phyloP scores from a whole-genome alignment of 345 rosid genomes.

The Stellera chamaejasme region DNA sequence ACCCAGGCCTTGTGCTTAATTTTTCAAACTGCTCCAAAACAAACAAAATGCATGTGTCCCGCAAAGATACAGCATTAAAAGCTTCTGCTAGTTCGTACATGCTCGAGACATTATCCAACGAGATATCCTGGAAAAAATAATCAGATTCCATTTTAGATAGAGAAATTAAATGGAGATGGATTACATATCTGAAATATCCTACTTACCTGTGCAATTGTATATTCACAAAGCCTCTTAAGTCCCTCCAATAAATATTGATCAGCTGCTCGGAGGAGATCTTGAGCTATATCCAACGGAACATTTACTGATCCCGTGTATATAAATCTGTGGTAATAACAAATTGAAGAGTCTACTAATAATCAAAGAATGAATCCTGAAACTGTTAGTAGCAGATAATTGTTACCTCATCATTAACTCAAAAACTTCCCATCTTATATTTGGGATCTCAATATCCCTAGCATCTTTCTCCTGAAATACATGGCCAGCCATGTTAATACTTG shows the following conservation, averaged over 20 bases:
- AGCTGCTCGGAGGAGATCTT: conserved; percentile 98
- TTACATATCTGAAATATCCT: neutral
- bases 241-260: conserved; percentile 98
- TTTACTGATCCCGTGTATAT: conserved; percentile 95
- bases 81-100: conserved; percentile 99
- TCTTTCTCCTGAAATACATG: conserved; percentile 67
- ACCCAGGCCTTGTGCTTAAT: conserved; percentile 74
- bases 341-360: conserved; percentile 5
- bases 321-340: conserved; percentile 47
- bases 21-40: conserved; percentile 88
- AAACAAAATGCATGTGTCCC: conserved; percentile 86
- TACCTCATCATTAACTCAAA: conserved; percentile 99
- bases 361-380: conserved; percentile 6
- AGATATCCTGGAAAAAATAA: conserved; percentile 49
- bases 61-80: conserved; percentile 81
- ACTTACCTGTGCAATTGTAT: conserved; percentile 90
- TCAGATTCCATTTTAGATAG: conserved; percentile 17
- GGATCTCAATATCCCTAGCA: conserved; percentile 97
- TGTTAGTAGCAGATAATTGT: conserved; percentile 9
- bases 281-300: conserved; percentile 71
- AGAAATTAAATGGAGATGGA: conserved; percentile 9
- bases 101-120: conserved; percentile 79
- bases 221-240: conserved; percentile 93
- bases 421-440: conserved; percentile 98
- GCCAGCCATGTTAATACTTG: neutral